phyloP scores from a whole-genome alignment of 2,329 filamentous ascomycete genomes.

The Diplodia corticola region DNA sequence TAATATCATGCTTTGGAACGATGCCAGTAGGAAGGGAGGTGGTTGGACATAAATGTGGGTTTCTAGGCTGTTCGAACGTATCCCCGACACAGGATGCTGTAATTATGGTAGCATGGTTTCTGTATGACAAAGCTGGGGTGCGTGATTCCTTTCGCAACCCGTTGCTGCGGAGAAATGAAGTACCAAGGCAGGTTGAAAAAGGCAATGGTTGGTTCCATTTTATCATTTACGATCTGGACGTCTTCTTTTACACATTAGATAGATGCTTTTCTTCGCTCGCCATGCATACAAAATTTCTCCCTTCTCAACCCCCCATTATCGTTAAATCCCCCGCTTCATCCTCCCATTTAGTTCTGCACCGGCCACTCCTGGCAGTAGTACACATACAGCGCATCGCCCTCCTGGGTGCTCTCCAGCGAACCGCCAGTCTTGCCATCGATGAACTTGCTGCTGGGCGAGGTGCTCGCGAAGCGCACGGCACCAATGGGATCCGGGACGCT shows the following conservation, averaged over 20 bases:
- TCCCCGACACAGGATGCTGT: too few relatives aligned
- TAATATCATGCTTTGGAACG: too few relatives aligned
- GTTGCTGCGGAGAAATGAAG: too few relatives aligned
- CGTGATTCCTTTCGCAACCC: too few relatives aligned
- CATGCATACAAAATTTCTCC: neutral
- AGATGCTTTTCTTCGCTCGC: neutral
- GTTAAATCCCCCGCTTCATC: neutral
- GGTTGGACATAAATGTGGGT: too few relatives aligned
- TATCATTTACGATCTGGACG: neutral
- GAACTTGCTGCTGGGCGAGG: constrained; percentile 1
- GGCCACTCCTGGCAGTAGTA: constrained; percentile 19
- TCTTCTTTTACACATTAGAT: neutral
- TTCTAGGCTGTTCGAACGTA: too few relatives aligned
- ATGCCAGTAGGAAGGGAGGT: too few relatives aligned
- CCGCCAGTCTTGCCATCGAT: constrained; percentile 16
- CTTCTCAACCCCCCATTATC: neutral
- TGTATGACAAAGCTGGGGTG: too few relatives aligned
- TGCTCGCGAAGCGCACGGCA: constrained; percentile 12
- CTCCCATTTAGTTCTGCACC: neutral
- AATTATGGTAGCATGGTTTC: too few relatives aligned
- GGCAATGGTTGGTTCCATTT: neutral
- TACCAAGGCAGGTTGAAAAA: too few relatives aligned
- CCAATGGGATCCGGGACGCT: neutral
- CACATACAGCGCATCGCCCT: constrained; percentile 13
- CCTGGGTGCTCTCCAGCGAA: neutral